Evolutionary conservation across 768 basidiomycete genomes (phyloP), one percentile per base, ranked within the genome.

Genomic region (Amanita phalloides): DNA sequence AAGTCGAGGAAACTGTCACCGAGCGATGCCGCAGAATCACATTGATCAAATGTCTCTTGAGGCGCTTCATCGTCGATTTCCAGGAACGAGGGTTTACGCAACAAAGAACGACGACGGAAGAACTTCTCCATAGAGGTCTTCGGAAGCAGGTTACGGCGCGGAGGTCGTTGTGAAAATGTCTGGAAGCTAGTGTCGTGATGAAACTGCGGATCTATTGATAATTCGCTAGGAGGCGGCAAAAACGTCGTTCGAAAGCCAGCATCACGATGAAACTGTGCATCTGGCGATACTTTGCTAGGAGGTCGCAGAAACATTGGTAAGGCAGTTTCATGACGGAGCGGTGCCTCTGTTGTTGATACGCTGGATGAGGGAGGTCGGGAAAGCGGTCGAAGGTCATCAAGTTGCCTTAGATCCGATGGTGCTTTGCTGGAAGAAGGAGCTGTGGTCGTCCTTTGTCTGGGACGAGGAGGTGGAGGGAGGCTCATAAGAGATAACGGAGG

Each of bases 81-180:
- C 45, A 87, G 67, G 63, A 87, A 87, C 1, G 84, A 86, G 17
- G 85, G 79, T 60, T 85, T 84, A 59, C 72, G 72, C 68, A 82
- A 74, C 54, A 86, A 68, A 6, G 77, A 78, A 45, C 69, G 73
- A 43, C 75, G 73, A 53, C 71, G 72, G 41, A 71, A 58, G n/a
- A 59, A 56, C 50, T 66, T 70, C 45, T 76, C 76, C 20, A 66
- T 56, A 14, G 69, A 64, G 2, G 58, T 51, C 56, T 68, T 70
- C 9, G 66, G 60, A 8, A 64, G 64, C 36, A 68, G 49, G 49
- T 35, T 62, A 55, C 53, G 62, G 35, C 56, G 63, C n/a, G 57
- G 58, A 37, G 60, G 54, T 8, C 28, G 37, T 14, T 52, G 51
- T 23, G 28, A 32, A 45, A 25, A 17, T 9, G 41, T 35, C 21